phyloP scores from a whole-genome alignment of 2,329 filamentous ascomycete genomes.

The Colletotrichum lindemuthianum region DNA sequence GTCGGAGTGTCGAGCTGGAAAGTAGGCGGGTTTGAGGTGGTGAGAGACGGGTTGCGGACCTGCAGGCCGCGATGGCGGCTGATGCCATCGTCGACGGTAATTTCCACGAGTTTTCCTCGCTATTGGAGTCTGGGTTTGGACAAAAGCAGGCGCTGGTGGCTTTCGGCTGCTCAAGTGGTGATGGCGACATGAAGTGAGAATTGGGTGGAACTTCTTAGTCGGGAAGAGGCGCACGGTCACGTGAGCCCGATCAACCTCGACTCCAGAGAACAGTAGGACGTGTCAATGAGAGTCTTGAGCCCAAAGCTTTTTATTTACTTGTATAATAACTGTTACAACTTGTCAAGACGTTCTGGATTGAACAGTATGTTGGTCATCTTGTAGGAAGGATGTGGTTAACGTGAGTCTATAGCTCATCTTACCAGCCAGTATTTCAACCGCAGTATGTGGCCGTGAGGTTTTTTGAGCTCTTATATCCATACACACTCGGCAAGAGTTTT shows the following conservation, averaged over 20 bases:
- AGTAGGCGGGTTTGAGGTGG: not conserved
- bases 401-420: no score
- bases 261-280: not conserved
- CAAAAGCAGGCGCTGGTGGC: not conserved
- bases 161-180: not conserved
- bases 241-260: slow-evolving; percentile 1
- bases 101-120: not conserved
- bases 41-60: slow-evolving; percentile 4
- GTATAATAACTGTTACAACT: no score
- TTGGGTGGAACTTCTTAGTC: not conserved
- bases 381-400: no score
- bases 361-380: no score
- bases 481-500: no score
- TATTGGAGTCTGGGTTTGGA: not conserved
- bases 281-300: not conserved
- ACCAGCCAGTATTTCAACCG: no score
- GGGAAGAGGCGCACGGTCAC: slow-evolving; percentile 16
- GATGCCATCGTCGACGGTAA: not conserved
- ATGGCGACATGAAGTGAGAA: not conserved
- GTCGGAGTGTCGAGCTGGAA: not conserved
- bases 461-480: no score
- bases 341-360: no score
- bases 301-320: no score
- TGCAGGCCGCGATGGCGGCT: slow-evolving; percentile 1
- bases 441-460: no score